Evolutionary conservation across 2,329 filamentous ascomycete genomes (phyloP), one percentile per base, ranked within the genome.

Genomic region (Malbranchea cinnamomea): DNA sequence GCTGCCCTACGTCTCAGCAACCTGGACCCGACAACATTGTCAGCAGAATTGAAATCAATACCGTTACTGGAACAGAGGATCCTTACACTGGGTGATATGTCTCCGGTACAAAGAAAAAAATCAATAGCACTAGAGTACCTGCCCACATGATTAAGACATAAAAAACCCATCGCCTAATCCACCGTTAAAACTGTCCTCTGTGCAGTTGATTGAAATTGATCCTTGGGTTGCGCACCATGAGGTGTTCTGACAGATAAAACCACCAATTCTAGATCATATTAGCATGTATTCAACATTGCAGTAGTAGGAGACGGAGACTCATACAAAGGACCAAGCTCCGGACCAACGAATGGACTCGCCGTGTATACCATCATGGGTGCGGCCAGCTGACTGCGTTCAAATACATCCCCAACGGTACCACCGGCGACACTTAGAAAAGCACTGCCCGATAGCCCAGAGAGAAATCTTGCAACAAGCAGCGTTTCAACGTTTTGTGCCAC

Each of bases 61-160:
- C 8, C 20, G n/a, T n/a, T n/a, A n/a, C n/a, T 7, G 22, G 4
- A 14, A 14, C 3, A 15, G 6, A n/a, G 17, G 18, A 21, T 9
- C 44, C 52, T 33, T 47, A 53, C 49, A 55, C 68, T 13, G 67
- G 67, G 37, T 66, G 80, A 50, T 89, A 93, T 1, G 84, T 94
- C 58, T 94, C 84, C 4, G 84, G 85, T 2, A 93, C 82, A 24
- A 84, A 62, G 19, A 82, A 48, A 19, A 74, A 48, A 30, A 93
- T 74, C 35, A 71, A 57, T 7, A 65, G 48, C 28, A 82, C 63
- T 44, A 83, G 55, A 5, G 62, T 53, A n/a, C 64, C 70, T 2
- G 74, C 66, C 83, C 82, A 92, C 29, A 93, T 91, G 29, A 92
- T 56, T 35, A 92, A 61, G 3, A 84, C 66, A 48, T 85, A 93